These are phyloP conservation scores for Pythium coloratum DNA, from an alignment of 352 stramenopile genomes.

Conservation along the genomic window DNA sequence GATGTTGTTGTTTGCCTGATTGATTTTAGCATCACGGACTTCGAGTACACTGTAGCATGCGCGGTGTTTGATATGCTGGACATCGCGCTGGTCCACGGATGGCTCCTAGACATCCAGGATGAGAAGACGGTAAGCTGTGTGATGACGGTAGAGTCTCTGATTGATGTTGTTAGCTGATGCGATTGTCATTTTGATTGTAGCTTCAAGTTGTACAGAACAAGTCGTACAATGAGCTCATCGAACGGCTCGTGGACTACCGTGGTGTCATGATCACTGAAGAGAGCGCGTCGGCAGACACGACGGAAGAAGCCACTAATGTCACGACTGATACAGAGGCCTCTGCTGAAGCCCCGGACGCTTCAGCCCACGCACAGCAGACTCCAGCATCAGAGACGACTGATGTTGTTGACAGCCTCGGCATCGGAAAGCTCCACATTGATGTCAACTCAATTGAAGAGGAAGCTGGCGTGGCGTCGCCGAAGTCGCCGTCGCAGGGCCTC, in stretches of 20 bases:
- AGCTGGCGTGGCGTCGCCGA: conserved; percentile 26
- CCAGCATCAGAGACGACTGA: background rate
- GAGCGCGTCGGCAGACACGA: background rate
- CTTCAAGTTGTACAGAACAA: conserved; percentile 83
- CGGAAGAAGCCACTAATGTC: background rate
- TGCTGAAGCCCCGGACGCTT: background rate
- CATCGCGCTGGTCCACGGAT: conserved; percentile 96
- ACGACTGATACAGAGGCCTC: background rate
- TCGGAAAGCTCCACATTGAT: conserved; percentile 44
- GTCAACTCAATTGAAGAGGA: conserved; percentile 16
- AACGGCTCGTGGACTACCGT: conserved; percentile 91
- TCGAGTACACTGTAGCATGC: conserved; percentile 96
- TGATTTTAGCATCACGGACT: conserved; percentile 70
- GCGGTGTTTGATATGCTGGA: conserved; percentile 96
- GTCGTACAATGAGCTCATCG: conserved; percentile 98
- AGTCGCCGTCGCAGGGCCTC: conserved; percentile 33
- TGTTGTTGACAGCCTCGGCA: background rate
- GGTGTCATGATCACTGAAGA: conserved; percentile 67
- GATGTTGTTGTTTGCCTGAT: conserved; percentile 9
- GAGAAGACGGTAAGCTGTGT: conserved; percentile 51
- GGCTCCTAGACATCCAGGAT: conserved; percentile 95
- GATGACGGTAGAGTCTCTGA: background rate
- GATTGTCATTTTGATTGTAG: conserved; percentile 25
- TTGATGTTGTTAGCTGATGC: background rate
- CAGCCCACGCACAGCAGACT: background rate